Conservation (phyloP, 2,329 filamentous ascomycete species). For the Microsporum audouinii region DNA sequence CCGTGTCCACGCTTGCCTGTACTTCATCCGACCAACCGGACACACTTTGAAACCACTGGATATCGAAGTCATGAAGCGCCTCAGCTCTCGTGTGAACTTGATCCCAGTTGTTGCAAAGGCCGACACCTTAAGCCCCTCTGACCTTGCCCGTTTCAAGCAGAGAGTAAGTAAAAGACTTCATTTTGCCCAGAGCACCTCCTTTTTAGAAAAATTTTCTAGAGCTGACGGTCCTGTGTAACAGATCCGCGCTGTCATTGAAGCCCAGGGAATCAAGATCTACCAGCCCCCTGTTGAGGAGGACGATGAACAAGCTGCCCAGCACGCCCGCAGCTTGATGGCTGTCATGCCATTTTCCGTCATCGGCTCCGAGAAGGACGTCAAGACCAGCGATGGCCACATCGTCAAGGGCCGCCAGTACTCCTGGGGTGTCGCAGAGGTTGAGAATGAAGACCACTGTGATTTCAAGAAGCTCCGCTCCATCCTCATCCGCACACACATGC, state of each 20-base stretch:
- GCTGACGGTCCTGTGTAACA: conserved; percentile 29
- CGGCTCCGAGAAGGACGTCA: conserved; percentile 97
- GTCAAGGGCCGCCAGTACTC: conserved; percentile 99
- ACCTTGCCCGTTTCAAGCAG: conserved; percentile 88
- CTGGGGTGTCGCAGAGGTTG: conserved; percentile 98
- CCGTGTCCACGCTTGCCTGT: conserved; percentile 93
- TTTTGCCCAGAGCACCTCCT: background rate
- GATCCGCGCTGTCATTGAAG: conserved; percentile 92
- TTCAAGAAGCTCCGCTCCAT: conserved; percentile 99
- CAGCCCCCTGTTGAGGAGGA: conserved; percentile 96
- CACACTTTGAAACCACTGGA: conserved; percentile 97
- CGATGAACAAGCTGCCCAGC: conserved; percentile 88
- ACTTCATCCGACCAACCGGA: conserved; percentile 97
- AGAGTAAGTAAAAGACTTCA: conserved; percentile 50
- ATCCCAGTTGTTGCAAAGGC: conserved; percentile 98
- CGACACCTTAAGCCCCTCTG: conserved; percentile 85
- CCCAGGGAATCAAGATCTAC: conserved; percentile 99
- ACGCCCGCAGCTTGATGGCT: conserved; percentile 85
- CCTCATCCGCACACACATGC: conserved; percentile 97
- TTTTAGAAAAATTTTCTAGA: background rate
- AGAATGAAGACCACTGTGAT: conserved; percentile 99
- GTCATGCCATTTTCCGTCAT: conserved; percentile 99
- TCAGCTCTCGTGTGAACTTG: conserved; percentile 94
- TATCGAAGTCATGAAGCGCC: conserved; percentile 99
- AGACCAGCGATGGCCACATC: conserved; percentile 87